phyloP scores from a whole-genome alignment of 2,329 filamentous ascomycete genomes.

The Fusarium heterosporum region DNA sequence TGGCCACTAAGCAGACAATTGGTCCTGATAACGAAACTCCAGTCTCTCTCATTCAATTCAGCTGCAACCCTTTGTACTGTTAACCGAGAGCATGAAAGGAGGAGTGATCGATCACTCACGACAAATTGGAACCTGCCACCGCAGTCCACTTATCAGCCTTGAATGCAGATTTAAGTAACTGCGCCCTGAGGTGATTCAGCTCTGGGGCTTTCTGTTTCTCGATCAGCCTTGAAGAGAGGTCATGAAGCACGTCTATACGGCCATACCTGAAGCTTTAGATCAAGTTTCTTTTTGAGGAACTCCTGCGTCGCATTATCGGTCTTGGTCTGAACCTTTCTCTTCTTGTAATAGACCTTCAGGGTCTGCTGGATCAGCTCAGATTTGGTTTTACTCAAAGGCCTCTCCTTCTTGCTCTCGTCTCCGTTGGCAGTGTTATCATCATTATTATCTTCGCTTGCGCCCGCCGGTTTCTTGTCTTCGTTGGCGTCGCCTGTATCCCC shows the following conservation, averaged over 20 bases:
- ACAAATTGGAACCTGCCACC: not conserved
- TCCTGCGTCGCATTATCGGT: not conserved
- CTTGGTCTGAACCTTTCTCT: not conserved
- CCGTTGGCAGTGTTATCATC: too few species aligned
- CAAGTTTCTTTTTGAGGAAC: not conserved
- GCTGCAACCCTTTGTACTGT: not conserved
- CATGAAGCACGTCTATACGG: accelerated
- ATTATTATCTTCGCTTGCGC: too few species aligned
- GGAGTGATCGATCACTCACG: too few species aligned
- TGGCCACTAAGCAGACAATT: not conserved
- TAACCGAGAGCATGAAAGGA: too few species aligned
- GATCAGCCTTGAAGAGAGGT: not conserved
- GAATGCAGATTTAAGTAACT: not conserved
- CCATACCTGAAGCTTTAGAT: not conserved
- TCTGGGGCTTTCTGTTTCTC: not conserved
- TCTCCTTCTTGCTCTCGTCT: not conserved
- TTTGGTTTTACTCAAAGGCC: not conserved
- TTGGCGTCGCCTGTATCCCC: too few species aligned
- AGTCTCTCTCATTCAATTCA: not conserved
- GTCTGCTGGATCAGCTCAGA: not conserved
- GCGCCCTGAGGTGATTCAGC: not conserved
- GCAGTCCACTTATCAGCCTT: not conserved
- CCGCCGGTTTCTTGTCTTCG: too few species aligned
- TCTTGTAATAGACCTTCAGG: not conserved
- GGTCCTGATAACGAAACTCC: not conserved